Evolutionary conservation across 225 moss, liverwort and hornwort species (phyloP), one percentile per base, ranked within the genome.

Genomic region (Lunularia cruciata): DNA sequence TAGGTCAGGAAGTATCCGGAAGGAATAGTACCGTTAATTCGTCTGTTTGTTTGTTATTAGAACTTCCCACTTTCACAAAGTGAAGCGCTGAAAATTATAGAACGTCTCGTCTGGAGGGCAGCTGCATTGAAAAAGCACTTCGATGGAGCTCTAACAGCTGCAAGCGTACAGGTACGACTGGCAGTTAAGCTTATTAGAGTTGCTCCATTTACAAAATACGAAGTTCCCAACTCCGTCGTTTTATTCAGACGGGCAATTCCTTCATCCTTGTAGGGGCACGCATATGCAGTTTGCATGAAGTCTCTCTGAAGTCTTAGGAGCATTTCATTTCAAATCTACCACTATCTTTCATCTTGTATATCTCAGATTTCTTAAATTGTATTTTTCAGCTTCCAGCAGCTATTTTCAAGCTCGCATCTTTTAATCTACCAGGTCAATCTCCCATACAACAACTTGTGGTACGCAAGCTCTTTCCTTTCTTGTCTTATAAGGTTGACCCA

Each of bases 361-460:
- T 40, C 40, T 40, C 6, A 40, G 13, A 6, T 40, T 40, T 40
- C 13, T 40, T 13, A 40, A 6, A 13, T 40, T 6, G 18, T 23
- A 51, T 49, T 67, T 32, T 81, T 73, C 89, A 99, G 98, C 86
- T 99, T 69, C 98, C 98, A 40, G 93, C 98, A 32, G 98, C 98
- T 54, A 91, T 99, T 60, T 93, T 99, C 78, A 99, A 99, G 78
- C 89, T 99, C 55, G 87, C 98, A 34, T 93, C 88, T 27, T 86
- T 93, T 67, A 87, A 99, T 75, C 72, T 93, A 73, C 89, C 87
- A 70, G 93, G 89, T 69, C 86, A 83, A 55, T 85, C 86, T 47
- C 79, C 95, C 75, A 79, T 88, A 38, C 75, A 89, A 57, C 93
- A 93, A 61, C 86, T 93, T 76, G 91, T 93, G 90, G 93, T 96